Conservation (phyloP, 1,284 basidiomycete genomes). For the Puccinia polysora region DNA sequence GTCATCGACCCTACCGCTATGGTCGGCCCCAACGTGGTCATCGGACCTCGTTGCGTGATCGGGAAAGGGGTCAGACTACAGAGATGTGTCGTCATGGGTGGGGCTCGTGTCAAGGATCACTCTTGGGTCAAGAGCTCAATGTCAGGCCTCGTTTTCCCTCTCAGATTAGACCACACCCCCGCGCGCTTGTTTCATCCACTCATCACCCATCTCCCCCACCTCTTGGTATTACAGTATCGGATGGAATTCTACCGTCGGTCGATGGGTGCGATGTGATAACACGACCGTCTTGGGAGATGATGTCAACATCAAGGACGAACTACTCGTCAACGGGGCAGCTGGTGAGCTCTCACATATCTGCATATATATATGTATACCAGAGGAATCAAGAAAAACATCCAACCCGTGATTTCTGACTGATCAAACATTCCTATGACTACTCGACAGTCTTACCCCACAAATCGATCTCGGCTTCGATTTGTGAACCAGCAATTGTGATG, state of each 20-base stretch:
- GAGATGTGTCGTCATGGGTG: constrained; percentile 57
- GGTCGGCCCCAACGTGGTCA: constrained; percentile 59
- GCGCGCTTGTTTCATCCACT: neutral
- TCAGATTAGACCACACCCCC: neutral
- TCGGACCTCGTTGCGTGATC: constrained; percentile 54
- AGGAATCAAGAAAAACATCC: neutral
- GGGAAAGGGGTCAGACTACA: constrained; percentile 58
- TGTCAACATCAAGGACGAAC: constrained; percentile 59
- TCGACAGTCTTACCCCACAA: constrained; percentile 21
- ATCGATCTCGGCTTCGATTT: constrained; percentile 19
- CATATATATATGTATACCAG: neutral
- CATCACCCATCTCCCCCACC: neutral
- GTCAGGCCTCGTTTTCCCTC: constrained; percentile 45
- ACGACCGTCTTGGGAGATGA: constrained; percentile 59
- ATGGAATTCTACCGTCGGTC: constrained; percentile 58
- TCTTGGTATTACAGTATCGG: constrained; percentile 47
- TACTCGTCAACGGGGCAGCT: constrained; percentile 57
- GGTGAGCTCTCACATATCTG: neutral
- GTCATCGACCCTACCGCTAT: constrained; percentile 50
- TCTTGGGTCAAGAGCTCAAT: constrained; percentile 58
- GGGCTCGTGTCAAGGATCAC: constrained; percentile 57
- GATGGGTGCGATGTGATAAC: constrained; percentile 58
- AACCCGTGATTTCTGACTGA: neutral
- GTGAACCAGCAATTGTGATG: neutral
- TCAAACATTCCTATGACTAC: neutral